Conservation (phyloP, 768 basidiomycete genomes). For the Punctularia strigosozonata region DNA sequence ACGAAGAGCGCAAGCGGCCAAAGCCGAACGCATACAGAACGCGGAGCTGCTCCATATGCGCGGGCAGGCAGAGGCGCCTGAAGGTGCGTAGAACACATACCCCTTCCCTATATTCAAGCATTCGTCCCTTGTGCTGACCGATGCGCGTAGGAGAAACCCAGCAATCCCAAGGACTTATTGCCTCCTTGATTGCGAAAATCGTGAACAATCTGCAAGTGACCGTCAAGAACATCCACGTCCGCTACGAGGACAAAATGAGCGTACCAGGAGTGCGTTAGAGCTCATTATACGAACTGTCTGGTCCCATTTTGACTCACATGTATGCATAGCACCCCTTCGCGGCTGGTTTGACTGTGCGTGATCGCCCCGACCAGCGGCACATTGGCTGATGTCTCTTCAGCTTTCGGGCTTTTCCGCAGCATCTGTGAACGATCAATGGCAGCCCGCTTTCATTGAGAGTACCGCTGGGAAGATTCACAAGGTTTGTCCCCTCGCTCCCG, state of each 20-base stretch:
- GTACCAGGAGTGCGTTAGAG: constrained; percentile 68
- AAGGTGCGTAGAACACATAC: constrained; percentile 24
- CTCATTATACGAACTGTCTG: background rate
- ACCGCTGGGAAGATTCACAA: constrained; percentile 83
- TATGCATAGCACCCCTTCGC: constrained; percentile 85
- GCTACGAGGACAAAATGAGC: constrained; percentile 92
- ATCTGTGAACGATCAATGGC: constrained; percentile 84
- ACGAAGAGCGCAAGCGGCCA: constrained; percentile 66
- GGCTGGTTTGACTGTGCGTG: constrained; percentile 84
- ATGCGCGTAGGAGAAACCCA: constrained; percentile 31
- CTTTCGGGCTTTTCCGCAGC: constrained; percentile 78
- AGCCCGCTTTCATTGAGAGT: constrained; percentile 87
- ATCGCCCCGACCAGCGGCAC: too few relatives aligned
- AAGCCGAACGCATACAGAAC: constrained; percentile 79
- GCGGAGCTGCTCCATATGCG: constrained; percentile 75
- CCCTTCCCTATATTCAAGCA: background rate
- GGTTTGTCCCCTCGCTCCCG: constrained; percentile 24
- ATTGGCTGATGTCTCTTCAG: too few relatives aligned
- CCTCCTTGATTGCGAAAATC: constrained; percentile 77
- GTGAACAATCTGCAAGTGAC: constrained; percentile 96
- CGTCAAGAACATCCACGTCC: constrained; percentile 89
- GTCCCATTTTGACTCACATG: background rate
- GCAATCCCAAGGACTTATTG: constrained; percentile 78
- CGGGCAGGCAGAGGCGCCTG: constrained; percentile 36
- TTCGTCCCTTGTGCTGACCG: constrained; percentile 1